Percentiles rank a stretch among this genome's conserved stretches.
These are phyloP conservation scores for Pythium guiyangense DNA, from an alignment of 352 stramenopile genomes.

Conservation along the genomic window DNA sequence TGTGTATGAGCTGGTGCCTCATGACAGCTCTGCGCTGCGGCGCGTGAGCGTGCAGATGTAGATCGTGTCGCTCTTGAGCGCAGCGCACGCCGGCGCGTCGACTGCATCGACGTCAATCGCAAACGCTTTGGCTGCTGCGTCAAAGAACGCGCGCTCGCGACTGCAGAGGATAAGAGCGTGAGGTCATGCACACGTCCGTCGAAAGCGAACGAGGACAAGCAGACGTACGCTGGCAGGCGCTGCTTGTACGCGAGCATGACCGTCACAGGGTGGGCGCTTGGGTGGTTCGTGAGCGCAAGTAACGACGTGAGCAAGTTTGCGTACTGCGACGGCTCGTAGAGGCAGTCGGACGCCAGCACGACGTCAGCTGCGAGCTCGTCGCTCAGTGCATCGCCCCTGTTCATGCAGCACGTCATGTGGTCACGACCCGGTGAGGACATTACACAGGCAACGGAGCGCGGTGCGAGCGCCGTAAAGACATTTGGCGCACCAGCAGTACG, in stretches of 20 bases:
- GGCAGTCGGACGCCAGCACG: constrained; percentile 60
- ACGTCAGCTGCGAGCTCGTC: constrained; percentile 7
- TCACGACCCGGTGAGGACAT: too few species aligned
- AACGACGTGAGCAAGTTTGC: constrained; percentile 35
- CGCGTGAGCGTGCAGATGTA: constrained; percentile 40
- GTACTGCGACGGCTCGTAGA: constrained; percentile 54
- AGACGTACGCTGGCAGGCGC: constrained; percentile 35
- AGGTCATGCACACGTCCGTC: background rate
- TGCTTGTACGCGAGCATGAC: constrained; percentile 68
- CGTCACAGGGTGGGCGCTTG: constrained; percentile 10
- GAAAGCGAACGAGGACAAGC: background rate
- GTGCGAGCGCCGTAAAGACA: too few species aligned
- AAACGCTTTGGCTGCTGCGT: constrained; percentile 27
- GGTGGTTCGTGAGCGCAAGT: constrained; percentile 22
- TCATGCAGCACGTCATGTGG: background rate
- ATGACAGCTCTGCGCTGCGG: background rate
- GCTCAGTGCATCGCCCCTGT: constrained; percentile 9
- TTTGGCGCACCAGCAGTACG: constrained; percentile 33
- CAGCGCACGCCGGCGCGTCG: constrained; percentile 6
- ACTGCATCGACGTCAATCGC: constrained; percentile 27
- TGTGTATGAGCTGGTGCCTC: too few species aligned
- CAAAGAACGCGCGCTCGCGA: constrained; percentile 43
- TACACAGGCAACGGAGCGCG: too few species aligned
- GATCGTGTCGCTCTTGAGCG: constrained; percentile 26
- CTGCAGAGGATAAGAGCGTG: constrained; percentile 2